Conservation (phyloP, 208 protist genomes). For the Trypanosoma vivax region DNA sequence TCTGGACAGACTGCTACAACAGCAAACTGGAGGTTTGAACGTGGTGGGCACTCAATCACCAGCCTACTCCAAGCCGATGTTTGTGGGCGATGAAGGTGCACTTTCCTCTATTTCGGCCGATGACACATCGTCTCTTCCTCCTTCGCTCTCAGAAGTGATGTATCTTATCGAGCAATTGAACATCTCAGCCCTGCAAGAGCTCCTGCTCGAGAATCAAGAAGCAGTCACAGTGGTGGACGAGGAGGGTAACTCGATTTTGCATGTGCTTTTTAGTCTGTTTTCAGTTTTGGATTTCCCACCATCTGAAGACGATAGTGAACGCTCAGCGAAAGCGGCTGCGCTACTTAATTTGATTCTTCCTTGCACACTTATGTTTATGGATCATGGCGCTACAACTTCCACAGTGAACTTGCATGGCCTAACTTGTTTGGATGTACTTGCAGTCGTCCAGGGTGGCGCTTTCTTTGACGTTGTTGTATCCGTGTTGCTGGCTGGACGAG, state of each 20-base stretch:
- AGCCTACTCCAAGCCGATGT: too few relatives aligned
- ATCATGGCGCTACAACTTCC: conserved; percentile 28
- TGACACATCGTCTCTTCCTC: conserved; percentile 22
- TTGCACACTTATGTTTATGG: conserved; percentile 33
- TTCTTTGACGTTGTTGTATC: conserved; percentile 43
- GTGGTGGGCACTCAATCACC: too few relatives aligned
- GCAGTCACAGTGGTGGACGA: conserved; percentile 27
- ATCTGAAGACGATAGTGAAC: conserved; percentile 5
- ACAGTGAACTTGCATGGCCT: conserved; percentile 28
- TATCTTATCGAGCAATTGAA: conserved; percentile 60
- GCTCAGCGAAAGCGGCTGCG: conserved; percentile 8
- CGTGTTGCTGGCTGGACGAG: conserved; percentile 29
- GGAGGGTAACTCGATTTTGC: conserved; percentile 54
- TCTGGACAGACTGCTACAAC: conserved; percentile 8
- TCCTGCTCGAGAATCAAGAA: conserved; percentile 29
- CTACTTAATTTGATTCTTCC: conserved; percentile 38
- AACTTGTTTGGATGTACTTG: conserved; percentile 60
- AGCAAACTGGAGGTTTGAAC: too few relatives aligned
- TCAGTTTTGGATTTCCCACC: conserved; percentile 11
- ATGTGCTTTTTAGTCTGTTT: conserved; percentile 30
- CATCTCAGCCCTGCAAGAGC: conserved; percentile 29
- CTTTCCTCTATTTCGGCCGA: background rate
- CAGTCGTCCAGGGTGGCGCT: conserved; percentile 17
- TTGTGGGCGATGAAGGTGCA: background rate
- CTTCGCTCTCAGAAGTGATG: conserved; percentile 44